These are phyloP conservation scores for Ogataea corticis DNA, from an alignment of 805 yeast genomes.

Conservation along the genomic window DNA sequence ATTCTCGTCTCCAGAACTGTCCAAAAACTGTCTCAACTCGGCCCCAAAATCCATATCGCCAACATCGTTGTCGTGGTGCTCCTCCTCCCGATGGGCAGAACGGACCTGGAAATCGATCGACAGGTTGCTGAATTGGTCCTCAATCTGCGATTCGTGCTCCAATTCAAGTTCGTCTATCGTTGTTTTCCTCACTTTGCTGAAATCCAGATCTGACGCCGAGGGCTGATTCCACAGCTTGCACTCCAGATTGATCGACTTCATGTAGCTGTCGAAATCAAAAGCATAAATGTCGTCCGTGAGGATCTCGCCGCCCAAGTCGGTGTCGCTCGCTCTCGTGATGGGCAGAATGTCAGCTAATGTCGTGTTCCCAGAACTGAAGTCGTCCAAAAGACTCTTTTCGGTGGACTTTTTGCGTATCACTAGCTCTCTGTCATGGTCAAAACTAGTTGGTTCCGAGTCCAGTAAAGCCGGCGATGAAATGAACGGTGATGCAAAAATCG, in stretches of 20 bases:
- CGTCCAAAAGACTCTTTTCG: slow-evolving; percentile 26
- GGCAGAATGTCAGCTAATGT: slow-evolving; percentile 23
- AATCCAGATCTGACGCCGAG: slow-evolving; percentile 23
- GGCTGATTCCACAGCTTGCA: slow-evolving; percentile 10
- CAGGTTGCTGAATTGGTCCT: slow-evolving; percentile 31
- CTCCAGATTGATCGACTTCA: slow-evolving; percentile 20
- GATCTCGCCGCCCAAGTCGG: neutral
- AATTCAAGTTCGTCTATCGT: slow-evolving; percentile 16
- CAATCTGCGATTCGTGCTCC: slow-evolving; percentile 9
- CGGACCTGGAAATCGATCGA: slow-evolving; percentile 39
- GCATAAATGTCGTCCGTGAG: slow-evolving; percentile 11
- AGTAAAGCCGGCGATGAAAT: slow-evolving; percentile 8
- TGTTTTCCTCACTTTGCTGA: slow-evolving; percentile 21
- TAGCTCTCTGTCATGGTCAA: slow-evolving; percentile 1
- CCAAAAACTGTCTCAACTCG: slow-evolving; percentile 22
- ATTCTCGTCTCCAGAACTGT: slow-evolving; percentile 16
- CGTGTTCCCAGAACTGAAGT: slow-evolving; percentile 30
- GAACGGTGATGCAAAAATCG: slow-evolving; percentile 26
- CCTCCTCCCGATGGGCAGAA: slow-evolving; percentile 21
- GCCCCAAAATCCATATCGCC: slow-evolving; percentile 23
- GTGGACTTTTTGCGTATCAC: slow-evolving; percentile 1
- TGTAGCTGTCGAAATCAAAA: slow-evolving; percentile 32
- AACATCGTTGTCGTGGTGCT: slow-evolving; percentile 13
- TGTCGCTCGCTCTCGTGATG: neutral
- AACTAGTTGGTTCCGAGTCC: neutral